phyloP scores from a whole-genome alignment of 1,284 basidiomycete species.

The Agaricales sp. region DNA sequence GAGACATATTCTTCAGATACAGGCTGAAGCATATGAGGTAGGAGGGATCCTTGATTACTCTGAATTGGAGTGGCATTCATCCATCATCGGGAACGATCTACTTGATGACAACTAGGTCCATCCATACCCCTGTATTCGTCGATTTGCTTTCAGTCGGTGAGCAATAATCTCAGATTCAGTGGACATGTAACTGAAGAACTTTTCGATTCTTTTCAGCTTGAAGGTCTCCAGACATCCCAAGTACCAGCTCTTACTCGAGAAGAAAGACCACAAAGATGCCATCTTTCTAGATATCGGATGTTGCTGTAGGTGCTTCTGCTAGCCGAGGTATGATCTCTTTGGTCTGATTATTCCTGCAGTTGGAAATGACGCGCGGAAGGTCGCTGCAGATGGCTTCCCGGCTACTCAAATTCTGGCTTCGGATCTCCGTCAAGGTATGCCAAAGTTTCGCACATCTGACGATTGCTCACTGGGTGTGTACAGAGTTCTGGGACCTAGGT shows the following conservation, averaged over 20 bases:
- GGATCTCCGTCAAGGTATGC: conserved; percentile 21
- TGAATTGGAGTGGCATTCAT: background rate
- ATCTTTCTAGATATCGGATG: background rate
- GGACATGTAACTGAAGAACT: too few species aligned
- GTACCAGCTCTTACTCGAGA: background rate
- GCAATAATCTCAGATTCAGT: too few species aligned
- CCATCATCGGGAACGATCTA: background rate
- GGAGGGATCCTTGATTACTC: too few species aligned
- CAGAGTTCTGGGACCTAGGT: conserved; percentile 15
- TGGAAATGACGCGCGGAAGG: background rate
- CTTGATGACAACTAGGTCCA: conserved; percentile 6
- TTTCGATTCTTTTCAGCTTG: background rate
- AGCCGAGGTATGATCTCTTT: background rate
- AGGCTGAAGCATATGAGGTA: background rate
- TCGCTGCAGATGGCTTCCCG: background rate
- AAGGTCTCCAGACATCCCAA: background rate
- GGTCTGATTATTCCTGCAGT: background rate
- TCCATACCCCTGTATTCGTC: conserved; percentile 9
- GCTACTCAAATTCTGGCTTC: conserved; percentile 15
- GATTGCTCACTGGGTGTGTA: background rate
- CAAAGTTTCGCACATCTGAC: background rate
- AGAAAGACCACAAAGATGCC: background rate
- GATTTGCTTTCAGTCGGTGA: conserved; percentile 21
- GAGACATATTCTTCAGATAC: background rate
- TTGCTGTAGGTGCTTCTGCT: background rate